These are phyloP conservation scores for Sphaerulina musiva DNA, from an alignment of 2,329 filamentous ascomycete genomes.

Conservation along the genomic window DNA sequence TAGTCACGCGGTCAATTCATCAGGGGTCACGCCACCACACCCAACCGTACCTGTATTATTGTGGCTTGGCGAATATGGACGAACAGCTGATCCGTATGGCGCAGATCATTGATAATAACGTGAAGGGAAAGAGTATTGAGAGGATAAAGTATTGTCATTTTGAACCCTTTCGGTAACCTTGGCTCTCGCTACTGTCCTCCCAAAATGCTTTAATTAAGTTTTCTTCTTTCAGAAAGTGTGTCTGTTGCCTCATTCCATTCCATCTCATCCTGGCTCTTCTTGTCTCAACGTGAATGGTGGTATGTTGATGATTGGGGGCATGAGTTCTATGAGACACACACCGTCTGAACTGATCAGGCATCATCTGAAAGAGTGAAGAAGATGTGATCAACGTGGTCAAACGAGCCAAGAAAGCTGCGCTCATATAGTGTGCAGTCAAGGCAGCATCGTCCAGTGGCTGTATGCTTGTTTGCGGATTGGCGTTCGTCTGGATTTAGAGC, in stretches of 20 bases:
- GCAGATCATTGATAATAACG: background rate
- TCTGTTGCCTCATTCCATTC: background rate
- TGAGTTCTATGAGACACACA: background rate
- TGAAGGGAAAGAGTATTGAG: background rate
- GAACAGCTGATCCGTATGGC: background rate
- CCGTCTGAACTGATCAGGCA: constrained; percentile 29
- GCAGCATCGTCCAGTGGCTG: constrained; percentile 17
- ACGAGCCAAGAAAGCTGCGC: constrained; percentile 16
- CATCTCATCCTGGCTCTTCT: background rate
- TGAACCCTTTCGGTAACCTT: constrained; percentile 2
- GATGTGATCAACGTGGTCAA: constrained; percentile 29
- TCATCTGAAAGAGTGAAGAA: constrained; percentile 29
- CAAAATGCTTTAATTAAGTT: constrained; percentile 1
- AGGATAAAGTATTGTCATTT: background rate
- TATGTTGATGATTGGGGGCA: background rate
- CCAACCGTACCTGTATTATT: background rate
- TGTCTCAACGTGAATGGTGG: background rate
- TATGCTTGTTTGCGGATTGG: constrained; percentile 9
- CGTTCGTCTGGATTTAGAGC: background rate
- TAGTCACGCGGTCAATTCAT: constrained; percentile 3
- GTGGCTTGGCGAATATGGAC: background rate
- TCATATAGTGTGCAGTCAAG: constrained; percentile 6
- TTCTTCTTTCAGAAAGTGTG: constrained; percentile 3
- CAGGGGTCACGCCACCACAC: constrained; percentile 1
- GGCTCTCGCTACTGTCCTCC: background rate